Evolutionary conservation across 1,284 basidiomycete genomes (phyloP).

Genomic region (Paramarasmius palmivorus): DNA sequence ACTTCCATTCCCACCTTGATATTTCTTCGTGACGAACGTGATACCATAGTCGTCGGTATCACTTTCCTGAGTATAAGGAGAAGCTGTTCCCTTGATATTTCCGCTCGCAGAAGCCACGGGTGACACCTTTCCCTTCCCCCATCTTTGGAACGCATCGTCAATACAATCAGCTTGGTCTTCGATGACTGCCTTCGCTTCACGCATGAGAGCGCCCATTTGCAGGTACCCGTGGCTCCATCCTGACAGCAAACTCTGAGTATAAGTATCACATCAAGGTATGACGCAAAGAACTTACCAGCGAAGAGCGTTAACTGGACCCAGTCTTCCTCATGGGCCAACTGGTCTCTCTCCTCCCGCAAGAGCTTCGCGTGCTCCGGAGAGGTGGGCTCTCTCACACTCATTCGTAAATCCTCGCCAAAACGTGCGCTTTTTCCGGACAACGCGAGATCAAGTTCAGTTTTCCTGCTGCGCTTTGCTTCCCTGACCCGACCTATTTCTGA

Average conservation of each 20-base stretch:
- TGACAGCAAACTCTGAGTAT: background rate
- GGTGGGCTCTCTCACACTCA: slow-evolving; percentile 37
- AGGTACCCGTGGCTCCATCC: slow-evolving; percentile 92
- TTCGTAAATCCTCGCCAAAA: slow-evolving; percentile 56
- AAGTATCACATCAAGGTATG: background rate
- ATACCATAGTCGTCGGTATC: slow-evolving; percentile 70
- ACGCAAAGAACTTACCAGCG: slow-evolving; percentile 44
- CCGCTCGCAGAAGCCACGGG: slow-evolving; percentile 13
- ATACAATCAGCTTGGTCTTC: slow-evolving; percentile 95
- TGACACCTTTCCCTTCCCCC: slow-evolving; percentile 22
- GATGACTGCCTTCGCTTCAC: slow-evolving; percentile 80
- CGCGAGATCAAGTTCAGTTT: slow-evolving; percentile 61
- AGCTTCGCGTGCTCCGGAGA: slow-evolving; percentile 36
- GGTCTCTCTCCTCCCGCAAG: slow-evolving; percentile 58
- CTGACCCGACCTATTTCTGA: slow-evolving; percentile 92
- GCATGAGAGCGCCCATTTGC: slow-evolving; percentile 90
- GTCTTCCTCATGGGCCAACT: slow-evolving; percentile 75
- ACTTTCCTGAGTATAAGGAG: slow-evolving; percentile 42
- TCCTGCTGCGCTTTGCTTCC: slow-evolving; percentile 86
- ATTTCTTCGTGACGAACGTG: slow-evolving; percentile 68
- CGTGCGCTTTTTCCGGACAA: slow-evolving; percentile 57
- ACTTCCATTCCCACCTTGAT: slow-evolving; percentile 24
- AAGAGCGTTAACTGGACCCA: slow-evolving; percentile 95
- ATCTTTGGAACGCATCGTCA: slow-evolving; percentile 68
- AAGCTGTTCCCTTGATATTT: slow-evolving; percentile 16